phyloP scores from a whole-genome alignment of 2,329 filamentous ascomycete genomes.

The Diaporthe sp. region DNA sequence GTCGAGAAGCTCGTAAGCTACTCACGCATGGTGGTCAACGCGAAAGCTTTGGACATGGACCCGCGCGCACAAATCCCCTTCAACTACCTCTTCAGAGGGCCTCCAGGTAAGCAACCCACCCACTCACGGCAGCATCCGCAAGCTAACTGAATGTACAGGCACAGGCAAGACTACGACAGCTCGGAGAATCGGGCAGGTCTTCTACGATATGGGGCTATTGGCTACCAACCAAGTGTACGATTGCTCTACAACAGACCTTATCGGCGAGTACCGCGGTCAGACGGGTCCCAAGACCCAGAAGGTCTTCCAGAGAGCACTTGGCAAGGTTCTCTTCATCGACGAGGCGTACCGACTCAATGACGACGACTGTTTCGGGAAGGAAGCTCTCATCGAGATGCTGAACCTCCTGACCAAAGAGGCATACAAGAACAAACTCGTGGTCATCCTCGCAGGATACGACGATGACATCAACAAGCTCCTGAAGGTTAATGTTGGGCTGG shows the following conservation, averaged over 20 bases:
- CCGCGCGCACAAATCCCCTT: constrained; percentile 72
- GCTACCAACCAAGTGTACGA: constrained; percentile 72
- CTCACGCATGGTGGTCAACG: constrained; percentile 64
- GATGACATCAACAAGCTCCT: constrained; percentile 75
- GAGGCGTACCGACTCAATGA: constrained; percentile 77
- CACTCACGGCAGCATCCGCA: too few species aligned
- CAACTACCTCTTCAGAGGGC: constrained; percentile 78
- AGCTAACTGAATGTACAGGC: neutral
- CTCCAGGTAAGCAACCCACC: constrained; percentile 58
- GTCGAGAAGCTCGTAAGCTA: constrained; percentile 68
- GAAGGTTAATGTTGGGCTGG: constrained; percentile 73
- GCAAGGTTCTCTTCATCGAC: constrained; percentile 78
- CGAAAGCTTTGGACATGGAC: constrained; percentile 67
- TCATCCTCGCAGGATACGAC: constrained; percentile 79
- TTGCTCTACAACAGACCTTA: constrained; percentile 76
- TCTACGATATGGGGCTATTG: constrained; percentile 81
- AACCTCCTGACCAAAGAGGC: constrained; percentile 67
- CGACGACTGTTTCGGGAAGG: constrained; percentile 66
- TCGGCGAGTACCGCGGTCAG: constrained; percentile 78
- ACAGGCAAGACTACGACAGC: constrained; percentile 80
- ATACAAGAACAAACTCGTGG: constrained; percentile 72
- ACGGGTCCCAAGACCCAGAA: constrained; percentile 76
- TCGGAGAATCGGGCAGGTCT: constrained; percentile 72
- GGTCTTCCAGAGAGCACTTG: constrained; percentile 72
- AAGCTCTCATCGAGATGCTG: constrained; percentile 68